Percentiles rank a stretch among this genome's conserved stretches.
These are phyloP conservation scores for Thymus mandschuricus DNA, from an alignment of 257 asterid species.

Conservation along the genomic window DNA sequence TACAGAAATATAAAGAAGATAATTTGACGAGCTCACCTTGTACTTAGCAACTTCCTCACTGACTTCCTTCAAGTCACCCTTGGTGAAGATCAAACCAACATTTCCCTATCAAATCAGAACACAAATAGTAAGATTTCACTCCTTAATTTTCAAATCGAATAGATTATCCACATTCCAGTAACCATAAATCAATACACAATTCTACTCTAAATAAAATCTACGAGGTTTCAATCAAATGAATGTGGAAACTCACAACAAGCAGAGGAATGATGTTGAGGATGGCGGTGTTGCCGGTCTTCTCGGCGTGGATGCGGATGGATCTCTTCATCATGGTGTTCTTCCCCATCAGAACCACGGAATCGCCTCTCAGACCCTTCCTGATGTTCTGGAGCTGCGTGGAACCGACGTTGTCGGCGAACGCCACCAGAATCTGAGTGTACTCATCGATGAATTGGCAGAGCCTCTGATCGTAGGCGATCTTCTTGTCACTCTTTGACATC, in stretches of 20 bases:
- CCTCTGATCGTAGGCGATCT: constrained; percentile 72
- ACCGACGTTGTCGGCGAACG: constrained; percentile 86
- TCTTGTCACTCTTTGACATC: constrained; percentile 76
- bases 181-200: too few relatives aligned
- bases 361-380: constrained; percentile 77
- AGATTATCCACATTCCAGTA: too few relatives aligned
- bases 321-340: constrained; percentile 99
- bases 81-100: constrained; percentile 92
- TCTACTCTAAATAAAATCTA: too few relatives aligned
- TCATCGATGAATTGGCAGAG: constrained; percentile 83
- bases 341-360: constrained; percentile 91
- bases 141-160: too few relatives aligned
- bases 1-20: neutral
- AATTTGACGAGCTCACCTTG: constrained; percentile 51
- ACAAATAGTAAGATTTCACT: neutral
- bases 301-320: constrained; percentile 74
- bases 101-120: constrained; percentile 58
- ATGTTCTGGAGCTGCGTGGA: constrained; percentile 87
- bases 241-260: constrained; percentile 62
- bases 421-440: constrained; percentile 73
- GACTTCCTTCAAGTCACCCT: constrained; percentile 98
- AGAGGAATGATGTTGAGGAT: constrained; percentile 81
- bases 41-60: constrained; percentile 93
- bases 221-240: neutral
- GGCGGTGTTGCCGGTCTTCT: constrained; percentile 69